Percentiles rank a stretch among this genome's conserved stretches.
These are phyloP conservation scores for Quercus lobata DNA, from an alignment of 331 rosid genomes.

Conservation along the genomic window DNA sequence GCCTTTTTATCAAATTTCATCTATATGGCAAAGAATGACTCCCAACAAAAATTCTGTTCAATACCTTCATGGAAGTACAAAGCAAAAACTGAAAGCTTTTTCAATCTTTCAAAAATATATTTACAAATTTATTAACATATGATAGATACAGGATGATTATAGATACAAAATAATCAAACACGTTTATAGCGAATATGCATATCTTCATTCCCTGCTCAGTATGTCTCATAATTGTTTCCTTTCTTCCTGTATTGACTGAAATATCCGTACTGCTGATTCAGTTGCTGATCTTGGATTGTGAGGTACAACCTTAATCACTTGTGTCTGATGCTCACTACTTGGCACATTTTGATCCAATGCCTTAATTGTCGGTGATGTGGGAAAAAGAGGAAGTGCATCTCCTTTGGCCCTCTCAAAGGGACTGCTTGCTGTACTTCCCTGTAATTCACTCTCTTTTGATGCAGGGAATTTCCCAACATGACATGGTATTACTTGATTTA, in stretches of 20 bases:
- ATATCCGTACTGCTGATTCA: conserved; percentile 73
- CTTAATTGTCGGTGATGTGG: conserved; percentile 43
- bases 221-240: conserved; percentile 35
- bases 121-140: too few relatives aligned
- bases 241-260: conserved; percentile 73
- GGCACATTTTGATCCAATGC: conserved; percentile 30
- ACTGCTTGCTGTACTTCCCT: conserved; percentile 45
- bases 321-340: conserved; percentile 31
- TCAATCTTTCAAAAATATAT: too few relatives aligned
- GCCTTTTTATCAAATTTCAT: too few relatives aligned
- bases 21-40: too few relatives aligned
- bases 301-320: conserved; percentile 68
- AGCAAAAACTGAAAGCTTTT: too few relatives aligned
- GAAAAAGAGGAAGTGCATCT: conserved; percentile 71
- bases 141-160: too few relatives aligned
- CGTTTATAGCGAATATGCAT: too few relatives aligned
- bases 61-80: too few relatives aligned
- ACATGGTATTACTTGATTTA: conserved; percentile 34
- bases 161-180: too few relatives aligned
- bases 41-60: too few relatives aligned
- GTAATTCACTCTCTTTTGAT: conserved; percentile 42
- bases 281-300: conserved; percentile 60
- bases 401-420: conserved; percentile 38
- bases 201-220: too few relatives aligned
- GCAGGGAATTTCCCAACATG: conserved; percentile 20